Evolutionary conservation across 768 basidiomycete species (phyloP).

Genomic region (Lactarius tabidus): DNA sequence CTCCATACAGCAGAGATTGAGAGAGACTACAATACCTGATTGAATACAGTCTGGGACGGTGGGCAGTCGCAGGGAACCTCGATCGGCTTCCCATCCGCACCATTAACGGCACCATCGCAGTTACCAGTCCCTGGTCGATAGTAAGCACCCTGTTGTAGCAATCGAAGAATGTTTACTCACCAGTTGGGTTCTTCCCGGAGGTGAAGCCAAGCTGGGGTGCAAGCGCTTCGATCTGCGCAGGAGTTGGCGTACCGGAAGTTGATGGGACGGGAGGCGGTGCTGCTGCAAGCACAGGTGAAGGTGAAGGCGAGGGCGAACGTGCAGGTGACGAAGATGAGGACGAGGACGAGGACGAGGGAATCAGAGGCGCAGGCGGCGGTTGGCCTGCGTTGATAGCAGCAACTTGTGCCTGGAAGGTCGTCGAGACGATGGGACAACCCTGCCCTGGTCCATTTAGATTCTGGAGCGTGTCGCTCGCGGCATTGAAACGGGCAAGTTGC

Average conservation of each 20-base stretch:
- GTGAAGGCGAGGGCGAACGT: no score
- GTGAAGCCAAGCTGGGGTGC: no score
- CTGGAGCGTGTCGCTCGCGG: slow-evolving; percentile 65
- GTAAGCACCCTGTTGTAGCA: neutral
- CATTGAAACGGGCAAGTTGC: slow-evolving; percentile 52
- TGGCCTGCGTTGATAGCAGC: no score
- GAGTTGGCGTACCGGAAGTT: no score
- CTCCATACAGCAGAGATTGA: no score
- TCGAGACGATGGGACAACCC: slow-evolving; percentile 64
- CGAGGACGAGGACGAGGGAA: no score
- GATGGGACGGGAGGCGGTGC: no score
- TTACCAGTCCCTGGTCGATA: slow-evolving; percentile 17
- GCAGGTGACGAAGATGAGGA: no score
- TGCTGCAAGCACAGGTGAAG: neutral
- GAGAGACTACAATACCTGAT: slow-evolving; percentile 22
- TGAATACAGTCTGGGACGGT: slow-evolving; percentile 34
- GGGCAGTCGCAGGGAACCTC: slow-evolving; percentile 43
- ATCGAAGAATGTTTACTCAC: neutral
- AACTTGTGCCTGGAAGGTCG: slow-evolving; percentile 37
- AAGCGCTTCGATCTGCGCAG: no score
- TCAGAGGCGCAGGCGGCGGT: no score
- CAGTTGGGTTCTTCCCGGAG: neutral
- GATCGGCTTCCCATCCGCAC: slow-evolving; percentile 35
- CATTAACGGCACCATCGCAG: slow-evolving; percentile 30
- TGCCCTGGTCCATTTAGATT: slow-evolving; percentile 63